Base-by-base conservation (phyloP, 1,284 basidiomycete species). In the Tetrapyrgos nigripes region DNA sequence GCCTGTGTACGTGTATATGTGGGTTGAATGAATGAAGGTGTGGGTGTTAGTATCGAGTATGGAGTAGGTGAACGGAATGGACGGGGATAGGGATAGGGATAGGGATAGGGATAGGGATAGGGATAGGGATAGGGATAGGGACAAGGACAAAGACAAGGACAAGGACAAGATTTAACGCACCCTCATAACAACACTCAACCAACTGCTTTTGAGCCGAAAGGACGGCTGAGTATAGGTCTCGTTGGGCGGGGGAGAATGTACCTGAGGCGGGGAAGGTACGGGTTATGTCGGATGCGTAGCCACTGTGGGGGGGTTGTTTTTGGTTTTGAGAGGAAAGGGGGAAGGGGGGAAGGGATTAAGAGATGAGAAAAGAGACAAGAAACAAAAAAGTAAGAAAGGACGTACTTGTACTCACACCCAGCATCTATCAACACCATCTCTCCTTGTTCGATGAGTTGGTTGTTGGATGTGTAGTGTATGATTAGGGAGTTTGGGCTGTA, bases 221-320 rank as follows among this genome's bases (percentile, higher is more conserved):
- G 2, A 96, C 86, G 5, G 91, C 93, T 9, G 86, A 79, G 76
- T 99, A 99, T 11, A 99, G 84, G 57, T 96, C 95, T 26, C 83
- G 80, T 71, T 99, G 97, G 1, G 96, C 80, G 0, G 80, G 68
- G 1, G 88, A 89, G 73, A 98, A 99, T 24, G 70, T 80, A 1
- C 95, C 95, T 3, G 86, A 88, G 14, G 86, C 89, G 1, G 97
- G 97, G 72, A 90, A 98, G 14, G 96, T 96, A 43, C 97, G 91
- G 6, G 96, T 98, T 66, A 99, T 98, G 73, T 99, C 97, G 44
- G 94, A 96, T 1, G 95, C 94, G 70, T 99, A 99, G 50, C 94
- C 94, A 64, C 92, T 94, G 58, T 6, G n/a, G n/a, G n/a, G n/a
- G n/a, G n/a, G n/a, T 14, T n/a, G 14, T 33, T 8, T 33, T 33